Evolutionary conservation across 2,329 filamentous ascomycete genomes (phyloP), one percentile per base, ranked within the genome.

Genomic region (Pseudogymnoascus sp.): DNA sequence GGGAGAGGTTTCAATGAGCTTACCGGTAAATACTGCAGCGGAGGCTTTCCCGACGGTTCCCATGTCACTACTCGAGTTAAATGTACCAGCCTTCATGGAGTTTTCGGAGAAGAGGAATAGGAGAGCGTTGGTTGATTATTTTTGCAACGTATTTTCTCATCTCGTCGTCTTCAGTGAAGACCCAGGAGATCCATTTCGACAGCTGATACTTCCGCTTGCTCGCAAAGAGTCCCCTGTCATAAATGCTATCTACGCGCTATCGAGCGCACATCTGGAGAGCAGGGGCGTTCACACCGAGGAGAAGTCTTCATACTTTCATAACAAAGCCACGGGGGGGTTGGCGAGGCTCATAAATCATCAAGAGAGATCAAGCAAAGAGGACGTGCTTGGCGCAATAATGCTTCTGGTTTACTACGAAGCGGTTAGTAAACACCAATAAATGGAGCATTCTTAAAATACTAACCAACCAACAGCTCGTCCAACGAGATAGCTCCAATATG

Each of bases 191-290:
- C 83, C 84, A 0, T 87, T 87, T 68, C 82, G 84, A 66, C 82
- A 85, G 67, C 75, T 86, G 12, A 81, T 87, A 7, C 73, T 87
- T n/a, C 84, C 84, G 2, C 74, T 87, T 39, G 83, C 82, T 2
- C 77, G 80, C 58, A 76, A 71, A 44, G 84, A 82, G 68, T 76
- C 77, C 0, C 80, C 83, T 1, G 80, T 96, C 3, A 89, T 90
- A 73, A 91, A 94, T 70, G 91, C 92, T 8, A 88, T 97, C 64
- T 92, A 90, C 63, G 91, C 92, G 0, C 78, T 97, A 6, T 85
- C 91, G 0, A 90, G 89, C 62, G 93, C 92, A 63, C 94, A 96
- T 71, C 78, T 95, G 63, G 89, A 92, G 67, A 91, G 83, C 58
- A 75, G 82, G 27, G 82, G 81, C 1, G 74, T 83, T 5, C 74